Conservation (phyloP, 345 rosid genomes). For the Chamaenerion angustifolium region DNA sequence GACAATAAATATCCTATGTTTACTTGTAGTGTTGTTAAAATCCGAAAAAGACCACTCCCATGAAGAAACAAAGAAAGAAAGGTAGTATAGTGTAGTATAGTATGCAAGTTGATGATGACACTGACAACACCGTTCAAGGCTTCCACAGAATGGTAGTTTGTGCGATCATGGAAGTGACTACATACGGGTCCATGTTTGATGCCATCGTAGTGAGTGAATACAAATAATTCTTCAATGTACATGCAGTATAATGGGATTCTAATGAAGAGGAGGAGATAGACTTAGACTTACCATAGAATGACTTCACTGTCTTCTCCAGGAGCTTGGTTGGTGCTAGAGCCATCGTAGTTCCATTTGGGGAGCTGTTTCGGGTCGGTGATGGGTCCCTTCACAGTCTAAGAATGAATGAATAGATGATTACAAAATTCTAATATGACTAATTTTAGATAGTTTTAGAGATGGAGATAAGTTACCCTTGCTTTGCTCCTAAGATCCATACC, state of each 20-base stretch:
- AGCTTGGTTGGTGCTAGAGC: slow-evolving; percentile 89
- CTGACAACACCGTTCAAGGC: slow-evolving; percentile 14
- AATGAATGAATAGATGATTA: neutral
- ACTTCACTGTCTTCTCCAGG: slow-evolving; percentile 95
- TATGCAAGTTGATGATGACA: too few species aligned
- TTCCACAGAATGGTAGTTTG: slow-evolving; percentile 65
- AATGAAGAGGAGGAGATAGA: neutral
- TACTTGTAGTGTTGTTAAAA: too few species aligned
- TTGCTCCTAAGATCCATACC: slow-evolving; percentile 84
- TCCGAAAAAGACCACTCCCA: too few species aligned
- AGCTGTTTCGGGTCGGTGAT: slow-evolving; percentile 48
- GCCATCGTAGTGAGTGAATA: slow-evolving; percentile 32
- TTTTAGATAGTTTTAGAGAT: neutral
- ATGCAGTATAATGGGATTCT: neutral
- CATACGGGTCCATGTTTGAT: slow-evolving; percentile 74
- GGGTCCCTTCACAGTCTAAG: slow-evolving; percentile 49
- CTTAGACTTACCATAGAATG: slow-evolving; percentile 55
- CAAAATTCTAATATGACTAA: neutral
- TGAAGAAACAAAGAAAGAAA: neutral
- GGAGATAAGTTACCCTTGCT: slow-evolving; percentile 44
- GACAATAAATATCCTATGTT: too few species aligned
- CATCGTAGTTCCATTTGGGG: slow-evolving; percentile 80
- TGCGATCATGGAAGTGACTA: slow-evolving; percentile 70
- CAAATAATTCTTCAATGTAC: neutral
- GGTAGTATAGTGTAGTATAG: neutral